Percentiles rank a stretch among this genome's conserved stretches.
These are phyloP conservation scores for Oryza nivara DNA, from an alignment of 176 grass and related monocot species.

Conservation along the genomic window DNA sequence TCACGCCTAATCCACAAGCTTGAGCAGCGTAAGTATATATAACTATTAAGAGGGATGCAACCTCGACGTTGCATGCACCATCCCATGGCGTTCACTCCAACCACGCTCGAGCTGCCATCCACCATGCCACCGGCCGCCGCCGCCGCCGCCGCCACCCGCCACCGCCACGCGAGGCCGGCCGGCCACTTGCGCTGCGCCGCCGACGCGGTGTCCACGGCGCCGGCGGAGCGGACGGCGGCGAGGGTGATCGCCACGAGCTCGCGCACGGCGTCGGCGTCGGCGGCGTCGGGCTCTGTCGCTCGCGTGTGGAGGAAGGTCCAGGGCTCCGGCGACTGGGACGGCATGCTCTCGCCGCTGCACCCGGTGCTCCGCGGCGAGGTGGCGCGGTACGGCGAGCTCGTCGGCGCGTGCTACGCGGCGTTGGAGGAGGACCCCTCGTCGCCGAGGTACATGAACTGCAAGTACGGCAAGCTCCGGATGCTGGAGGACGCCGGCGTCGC, in stretches of 20 bases:
- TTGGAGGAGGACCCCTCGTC: conserved; percentile 57
- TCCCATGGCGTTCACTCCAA: neutral
- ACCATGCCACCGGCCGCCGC: neutral
- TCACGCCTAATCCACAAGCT: too few relatives aligned
- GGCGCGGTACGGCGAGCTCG: conserved; percentile 60
- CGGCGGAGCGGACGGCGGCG: too few relatives aligned
- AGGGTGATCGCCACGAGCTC: neutral
- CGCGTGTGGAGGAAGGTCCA: conserved; percentile 56
- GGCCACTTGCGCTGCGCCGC: neutral
- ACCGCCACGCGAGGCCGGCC: neutral
- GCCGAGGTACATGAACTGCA: conserved; percentile 50
- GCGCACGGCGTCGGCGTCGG: too few relatives aligned
- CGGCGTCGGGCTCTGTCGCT: neutral
- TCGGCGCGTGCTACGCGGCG: conserved; percentile 54
- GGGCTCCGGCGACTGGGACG: conserved; percentile 54
- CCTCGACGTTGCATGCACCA: neutral
- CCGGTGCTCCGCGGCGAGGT: conserved; percentile 62
- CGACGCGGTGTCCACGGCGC: neutral
- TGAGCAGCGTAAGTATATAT: neutral
- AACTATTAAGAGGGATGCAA: too few relatives aligned
- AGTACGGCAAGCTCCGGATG: conserved; percentile 42
- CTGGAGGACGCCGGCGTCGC: conserved; percentile 46
- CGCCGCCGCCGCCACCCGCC: neutral
- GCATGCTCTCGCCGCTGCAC: conserved; percentile 51
- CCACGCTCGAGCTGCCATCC: neutral